Base-by-base conservation (phyloP, 441 rosid species). In the Erodium chrysanthum region DNA sequence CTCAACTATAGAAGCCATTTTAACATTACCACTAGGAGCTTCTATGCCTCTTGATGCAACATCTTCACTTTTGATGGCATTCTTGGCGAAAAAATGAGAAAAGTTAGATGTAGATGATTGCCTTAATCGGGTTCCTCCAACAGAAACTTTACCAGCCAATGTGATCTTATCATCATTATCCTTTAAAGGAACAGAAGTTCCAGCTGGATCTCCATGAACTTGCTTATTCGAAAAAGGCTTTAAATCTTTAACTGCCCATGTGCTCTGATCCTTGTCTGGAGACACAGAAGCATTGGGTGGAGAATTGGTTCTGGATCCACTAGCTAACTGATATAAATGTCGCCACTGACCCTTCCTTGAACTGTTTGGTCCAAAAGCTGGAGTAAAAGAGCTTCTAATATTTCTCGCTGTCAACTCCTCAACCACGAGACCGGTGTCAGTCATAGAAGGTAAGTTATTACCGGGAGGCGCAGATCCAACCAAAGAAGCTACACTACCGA, bases 11-110 rank as follows among this genome's bases (percentile, higher is more conserved):
- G 23, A 58, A 71, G 70, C 77, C 35, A 68, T 27, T 66, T 74
- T 76, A 50, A 73, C 83, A 21, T 76, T 70, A 66, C 77, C 83
- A 66, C 71, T 60, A 42, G 65, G 73, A 74, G 70, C 22, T 58
- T 80, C 88, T 50, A 46, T 77, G 61, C 66, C 42, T 68, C 66
- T 80, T 23, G 71, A 58, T 5, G 75, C 54, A 10, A 74, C 73
- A 1, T 74, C 86, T 75, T 86, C 85, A 75, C 85, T 86, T 69
- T 79, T 85, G 74, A 72, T 64, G 60, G 74, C 72, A 74, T 33
- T 33, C 40, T 33, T 33, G 40, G 40, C 8, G 40, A 71, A 73
- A 37, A 78, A 70, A 74, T 75, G 85, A 73, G 87, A 79, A 67
- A 80, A 77, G 70, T 75, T 70, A 8, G 85, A 70, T 20, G 79